Conservation (phyloP, 129 eudicot species). For the Arctium minus region DNA sequence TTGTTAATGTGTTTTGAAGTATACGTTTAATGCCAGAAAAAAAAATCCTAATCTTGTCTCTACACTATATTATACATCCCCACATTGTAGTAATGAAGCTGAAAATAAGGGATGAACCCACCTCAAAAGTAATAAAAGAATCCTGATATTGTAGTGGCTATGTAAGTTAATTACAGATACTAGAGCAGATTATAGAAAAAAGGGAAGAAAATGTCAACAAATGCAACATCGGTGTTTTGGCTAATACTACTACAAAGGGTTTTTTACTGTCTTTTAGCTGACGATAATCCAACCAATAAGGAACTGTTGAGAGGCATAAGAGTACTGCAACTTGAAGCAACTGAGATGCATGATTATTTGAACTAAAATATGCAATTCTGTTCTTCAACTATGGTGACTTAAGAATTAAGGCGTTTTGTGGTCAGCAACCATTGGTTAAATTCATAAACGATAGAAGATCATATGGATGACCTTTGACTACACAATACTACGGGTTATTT, state of each 20-base stretch:
- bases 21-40: not conserved
- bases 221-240: not conserved
- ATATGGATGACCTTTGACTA: not conserved
- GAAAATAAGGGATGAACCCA: not conserved
- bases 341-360: not conserved
- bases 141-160: not conserved
- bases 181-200: not conserved
- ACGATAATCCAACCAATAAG: slow-evolving; percentile 16
- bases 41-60: not conserved
- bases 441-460: not conserved
- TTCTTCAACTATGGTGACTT: slow-evolving; percentile 4
- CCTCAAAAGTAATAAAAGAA: not conserved
- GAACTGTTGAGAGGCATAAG: slow-evolving; percentile 7
- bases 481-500: not conserved
- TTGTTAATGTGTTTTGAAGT: slow-evolving; percentile 10
- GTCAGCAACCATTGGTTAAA: not conserved
- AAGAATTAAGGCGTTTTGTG: slow-evolving; percentile 18
- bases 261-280: not conserved
- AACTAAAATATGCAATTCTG: not conserved
- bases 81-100: not conserved
- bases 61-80: not conserved
- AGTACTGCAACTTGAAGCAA: slow-evolving; percentile 4
- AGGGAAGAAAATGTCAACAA: not conserved
- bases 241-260: not conserved
- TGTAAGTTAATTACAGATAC: not conserved